phyloP scores from a whole-genome alignment of 345 rosid species.

The Hibiscus trionum region DNA sequence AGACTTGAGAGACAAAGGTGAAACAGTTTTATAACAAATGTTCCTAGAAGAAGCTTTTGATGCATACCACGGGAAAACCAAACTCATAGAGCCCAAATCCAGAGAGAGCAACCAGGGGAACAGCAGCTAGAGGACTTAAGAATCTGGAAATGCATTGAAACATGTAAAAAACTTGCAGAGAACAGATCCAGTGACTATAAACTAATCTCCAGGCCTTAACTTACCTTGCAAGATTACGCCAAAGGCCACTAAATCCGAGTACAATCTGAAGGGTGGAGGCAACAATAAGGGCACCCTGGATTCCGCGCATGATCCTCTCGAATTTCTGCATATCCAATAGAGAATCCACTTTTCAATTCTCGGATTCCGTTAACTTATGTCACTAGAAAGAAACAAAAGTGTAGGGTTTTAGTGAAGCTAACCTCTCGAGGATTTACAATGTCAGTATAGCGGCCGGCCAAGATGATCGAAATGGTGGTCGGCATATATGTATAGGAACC shows the following conservation, averaged over 20 bases:
- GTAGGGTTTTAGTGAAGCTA: not conserved
- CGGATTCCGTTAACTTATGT: not conserved
- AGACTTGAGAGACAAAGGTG: not conserved
- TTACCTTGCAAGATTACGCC: conserved; percentile 95
- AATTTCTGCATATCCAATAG: conserved; percentile 49
- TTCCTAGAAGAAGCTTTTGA: not conserved
- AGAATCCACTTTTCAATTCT: conserved; percentile 8
- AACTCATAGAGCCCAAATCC: conserved; percentile 92
- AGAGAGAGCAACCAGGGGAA: conserved; percentile 76
- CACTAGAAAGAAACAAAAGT: not conserved
- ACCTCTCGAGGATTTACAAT: conserved; percentile 88
- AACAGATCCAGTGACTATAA: not conserved
- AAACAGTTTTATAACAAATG: not conserved
- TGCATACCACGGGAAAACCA: conserved; percentile 80
- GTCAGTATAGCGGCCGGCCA: conserved; percentile 76
- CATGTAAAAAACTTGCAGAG: not conserved
- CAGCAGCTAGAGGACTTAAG: conserved; percentile 83
- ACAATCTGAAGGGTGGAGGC: conserved; percentile 87
- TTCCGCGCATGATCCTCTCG: conserved; percentile 80
- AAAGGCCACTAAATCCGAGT: conserved; percentile 90
- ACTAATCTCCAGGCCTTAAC: conserved; percentile 2
- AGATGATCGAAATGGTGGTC: conserved; percentile 68
- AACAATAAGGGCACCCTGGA: conserved; percentile 86
- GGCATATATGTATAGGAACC: conserved; percentile 82
- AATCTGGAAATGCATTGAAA: conserved; percentile 39